These are phyloP conservation scores for Tephrocybe sp. DNA, from an alignment of 768 basidiomycete species.

Conservation along the genomic window DNA sequence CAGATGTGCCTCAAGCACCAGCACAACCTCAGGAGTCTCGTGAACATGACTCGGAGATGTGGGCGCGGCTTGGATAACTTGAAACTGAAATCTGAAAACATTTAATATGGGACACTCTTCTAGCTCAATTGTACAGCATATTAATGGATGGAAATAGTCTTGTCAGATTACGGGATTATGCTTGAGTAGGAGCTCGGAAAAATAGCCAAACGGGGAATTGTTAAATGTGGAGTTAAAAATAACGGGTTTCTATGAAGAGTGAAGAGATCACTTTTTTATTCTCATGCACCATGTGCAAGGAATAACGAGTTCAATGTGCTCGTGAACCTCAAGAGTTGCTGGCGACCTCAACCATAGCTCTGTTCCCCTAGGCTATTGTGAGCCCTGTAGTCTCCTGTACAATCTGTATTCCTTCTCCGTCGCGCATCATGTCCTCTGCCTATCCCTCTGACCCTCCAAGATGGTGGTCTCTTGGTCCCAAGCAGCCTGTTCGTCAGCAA, in stretches of 20 bases:
- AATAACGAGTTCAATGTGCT: conserved; percentile 5
- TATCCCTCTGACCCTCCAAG: conserved; percentile 30
- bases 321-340: conserved; percentile 7
- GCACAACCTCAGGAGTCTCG: conserved; percentile 30
- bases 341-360: conserved; percentile 3
- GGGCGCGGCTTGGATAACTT: conserved; percentile 62
- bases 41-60: conserved; percentile 64
- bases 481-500: conserved; percentile 20
- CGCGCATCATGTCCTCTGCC: conserved; percentile 31
- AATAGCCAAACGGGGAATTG: conserved; percentile 9
- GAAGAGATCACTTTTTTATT: conserved; percentile 14
- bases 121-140: conserved; percentile 4
- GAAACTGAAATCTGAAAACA: conserved; percentile 1
- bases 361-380: neutral
- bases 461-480: conserved; percentile 46
- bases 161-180: too few species aligned
- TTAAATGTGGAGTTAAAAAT: conserved; percentile 4
- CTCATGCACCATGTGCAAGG: conserved; percentile 16
- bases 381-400: conserved; percentile 1
- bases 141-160: neutral
- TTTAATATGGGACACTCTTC: conserved; percentile 10
- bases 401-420: conserved; percentile 12
- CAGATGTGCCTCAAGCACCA: conserved; percentile 62
- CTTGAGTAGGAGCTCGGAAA: neutral
- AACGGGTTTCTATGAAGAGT: conserved; percentile 12